Conservation (phyloP, 345 rosid species). For the Abelmoschus esculentus region DNA sequence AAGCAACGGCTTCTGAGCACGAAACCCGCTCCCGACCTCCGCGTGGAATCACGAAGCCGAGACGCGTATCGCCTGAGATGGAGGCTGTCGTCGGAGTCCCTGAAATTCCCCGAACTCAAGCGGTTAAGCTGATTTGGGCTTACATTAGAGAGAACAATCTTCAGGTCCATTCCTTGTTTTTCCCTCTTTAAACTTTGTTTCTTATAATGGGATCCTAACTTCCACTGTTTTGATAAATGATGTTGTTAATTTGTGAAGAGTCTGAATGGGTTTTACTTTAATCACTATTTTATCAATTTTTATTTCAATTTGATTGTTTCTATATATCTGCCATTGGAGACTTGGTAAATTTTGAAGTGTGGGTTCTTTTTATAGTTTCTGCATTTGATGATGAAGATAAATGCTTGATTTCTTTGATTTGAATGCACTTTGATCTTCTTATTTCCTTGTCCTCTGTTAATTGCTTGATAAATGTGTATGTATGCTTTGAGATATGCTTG, state of each 20-base stretch:
- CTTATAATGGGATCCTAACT: too few species aligned
- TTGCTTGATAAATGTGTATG: background rate
- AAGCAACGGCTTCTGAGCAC: slow-evolving; percentile 54
- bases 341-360: background rate
- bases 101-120: slow-evolving; percentile 86
- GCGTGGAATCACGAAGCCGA: slow-evolving; percentile 83
- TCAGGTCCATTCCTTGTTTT: slow-evolving; percentile 39
- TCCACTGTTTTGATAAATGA: too few species aligned
- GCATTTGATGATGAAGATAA: background rate
- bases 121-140: slow-evolving; percentile 84
- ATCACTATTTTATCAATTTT: background rate
- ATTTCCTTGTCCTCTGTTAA: background rate
- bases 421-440: background rate
- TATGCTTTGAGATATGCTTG: background rate
- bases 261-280: too few species aligned
- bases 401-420: background rate
- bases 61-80: slow-evolving; percentile 82
- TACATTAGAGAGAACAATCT: slow-evolving; percentile 78
- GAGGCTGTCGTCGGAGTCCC: slow-evolving; percentile 71
- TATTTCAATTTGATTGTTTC: background rate
- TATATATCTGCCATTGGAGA: background rate
- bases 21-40: slow-evolving; percentile 47
- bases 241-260: too few species aligned
- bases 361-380: background rate
- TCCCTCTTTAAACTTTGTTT: too few species aligned